These are phyloP conservation scores for Talaromyces atroroseus DNA, from an alignment of 2,329 filamentous ascomycete species.

Conservation along the genomic window DNA sequence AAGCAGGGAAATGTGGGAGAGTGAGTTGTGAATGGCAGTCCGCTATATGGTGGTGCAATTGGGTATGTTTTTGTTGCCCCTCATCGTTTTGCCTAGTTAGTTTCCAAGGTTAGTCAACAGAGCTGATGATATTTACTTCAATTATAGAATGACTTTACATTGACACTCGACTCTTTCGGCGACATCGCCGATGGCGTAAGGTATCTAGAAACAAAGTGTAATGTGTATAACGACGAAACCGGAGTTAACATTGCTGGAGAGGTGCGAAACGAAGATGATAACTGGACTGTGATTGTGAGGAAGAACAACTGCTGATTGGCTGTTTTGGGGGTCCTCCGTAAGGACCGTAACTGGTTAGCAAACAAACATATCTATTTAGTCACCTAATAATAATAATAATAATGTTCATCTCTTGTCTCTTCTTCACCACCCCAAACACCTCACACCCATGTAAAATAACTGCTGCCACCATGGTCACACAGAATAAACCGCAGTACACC, in stretches of 20 bases:
- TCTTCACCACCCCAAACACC: background rate
- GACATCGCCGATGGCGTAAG: background rate
- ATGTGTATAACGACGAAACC: background rate
- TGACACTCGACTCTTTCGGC: background rate
- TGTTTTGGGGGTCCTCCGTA: background rate
- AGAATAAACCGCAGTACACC: background rate
- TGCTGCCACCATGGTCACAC: background rate
- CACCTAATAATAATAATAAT: no score
- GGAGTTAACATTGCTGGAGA: background rate
- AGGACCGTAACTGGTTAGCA: no score
- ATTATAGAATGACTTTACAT: background rate
- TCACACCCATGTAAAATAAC: background rate
- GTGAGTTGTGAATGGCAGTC: background rate
- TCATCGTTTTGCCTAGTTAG: no score
- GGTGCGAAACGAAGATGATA: background rate
- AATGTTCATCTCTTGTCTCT: no score
- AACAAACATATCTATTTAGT: background rate
- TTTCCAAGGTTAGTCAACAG: no score
- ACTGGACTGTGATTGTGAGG: slow-evolving; percentile 3
- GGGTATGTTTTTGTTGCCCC: background rate
- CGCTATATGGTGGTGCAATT: slow-evolving; percentile 7
- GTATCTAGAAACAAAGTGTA: background rate
- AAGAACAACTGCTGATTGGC: background rate
- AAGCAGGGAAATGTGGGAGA: background rate
- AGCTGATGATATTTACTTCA: background rate